Conservation (phyloP, 306 rosid species). For the Comarum palustre region DNA sequence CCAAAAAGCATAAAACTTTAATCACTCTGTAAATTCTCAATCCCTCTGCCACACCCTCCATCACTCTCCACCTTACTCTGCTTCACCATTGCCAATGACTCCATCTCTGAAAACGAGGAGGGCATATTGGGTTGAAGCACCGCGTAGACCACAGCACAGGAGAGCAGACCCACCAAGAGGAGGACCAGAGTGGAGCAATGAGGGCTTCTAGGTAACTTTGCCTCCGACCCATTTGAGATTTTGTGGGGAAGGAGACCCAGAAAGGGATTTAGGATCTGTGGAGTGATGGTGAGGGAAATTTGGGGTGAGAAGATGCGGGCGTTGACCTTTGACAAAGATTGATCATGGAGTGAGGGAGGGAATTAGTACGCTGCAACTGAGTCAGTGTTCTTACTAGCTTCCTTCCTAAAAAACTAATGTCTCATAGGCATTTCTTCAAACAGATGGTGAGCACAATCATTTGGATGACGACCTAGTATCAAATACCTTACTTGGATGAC, state of each 20-base stretch:
- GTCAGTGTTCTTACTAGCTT: not conserved
- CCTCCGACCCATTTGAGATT: conserved; percentile 69
- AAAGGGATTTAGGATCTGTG: conserved; percentile 18
- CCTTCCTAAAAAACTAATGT: too few relatives aligned
- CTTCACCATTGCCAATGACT: conserved; percentile 24
- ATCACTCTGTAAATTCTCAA: conserved; percentile 54
- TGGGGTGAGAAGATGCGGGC: not conserved
- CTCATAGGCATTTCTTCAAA: too few relatives aligned
- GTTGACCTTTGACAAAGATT: conserved; percentile 40
- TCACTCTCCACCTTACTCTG: conserved; percentile 28
- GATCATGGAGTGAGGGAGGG: not conserved
- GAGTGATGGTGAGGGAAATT: conserved; percentile 13
- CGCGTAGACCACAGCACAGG: conserved; percentile 58
- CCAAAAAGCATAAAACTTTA: conserved; percentile 2
- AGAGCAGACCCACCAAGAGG: conserved; percentile 40
- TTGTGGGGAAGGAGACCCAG: conserved; percentile 27
- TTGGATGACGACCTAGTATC: too few relatives aligned
- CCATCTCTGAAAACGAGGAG: conserved; percentile 23
- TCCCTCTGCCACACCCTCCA: conserved; percentile 65
- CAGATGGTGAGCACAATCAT: too few relatives aligned
- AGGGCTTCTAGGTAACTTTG: conserved; percentile 38
- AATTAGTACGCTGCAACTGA: not conserved
- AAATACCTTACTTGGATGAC: too few relatives aligned
- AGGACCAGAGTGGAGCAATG: conserved; percentile 38
- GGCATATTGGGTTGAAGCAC: conserved; percentile 29